These are phyloP conservation scores for Saccharomycopsis sp. DNA, from an alignment of 805 yeast species.

Conservation along the genomic window DNA sequence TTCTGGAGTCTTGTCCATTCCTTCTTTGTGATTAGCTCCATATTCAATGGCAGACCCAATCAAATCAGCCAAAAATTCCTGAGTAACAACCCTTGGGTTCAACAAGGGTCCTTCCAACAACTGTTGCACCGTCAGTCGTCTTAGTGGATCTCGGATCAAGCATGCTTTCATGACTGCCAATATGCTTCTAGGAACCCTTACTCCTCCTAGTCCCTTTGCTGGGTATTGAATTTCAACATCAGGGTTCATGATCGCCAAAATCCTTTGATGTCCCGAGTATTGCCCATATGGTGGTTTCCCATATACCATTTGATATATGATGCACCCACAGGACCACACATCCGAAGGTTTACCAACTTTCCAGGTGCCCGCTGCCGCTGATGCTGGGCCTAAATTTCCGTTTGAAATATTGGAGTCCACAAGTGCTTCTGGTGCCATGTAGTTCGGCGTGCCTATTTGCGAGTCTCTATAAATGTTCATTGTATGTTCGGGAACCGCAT, in stretches of 20 bases:
- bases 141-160: constrained; percentile 57
- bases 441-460: constrained; percentile 92
- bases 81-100: constrained; percentile 65
- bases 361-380: constrained; percentile 34
- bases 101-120: constrained; percentile 56
- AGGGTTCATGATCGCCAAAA: constrained; percentile 81
- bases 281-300: constrained; percentile 86
- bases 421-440: constrained; percentile 96
- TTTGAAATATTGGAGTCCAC: constrained; percentile 43
- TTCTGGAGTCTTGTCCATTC: constrained; percentile 36
- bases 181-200: constrained; percentile 56
- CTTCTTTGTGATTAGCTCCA: constrained; percentile 44
- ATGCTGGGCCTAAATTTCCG: too few relatives aligned
- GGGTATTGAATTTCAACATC: constrained; percentile 64
- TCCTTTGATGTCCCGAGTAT: constrained; percentile 65
- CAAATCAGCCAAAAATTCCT: constrained; percentile 55
- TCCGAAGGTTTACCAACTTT: constrained; percentile 93
- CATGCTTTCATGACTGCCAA: constrained; percentile 68
- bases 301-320: constrained; percentile 89
- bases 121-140: constrained; percentile 56
- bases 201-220: constrained; percentile 48
- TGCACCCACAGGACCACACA: constrained; percentile 99
- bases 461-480: constrained; percentile 81
- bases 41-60: constrained; percentile 69
- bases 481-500: constrained; percentile 88